phyloP scores from a whole-genome alignment of 495 filamentous ascomycete genomes.

The Acidiella bohemica region DNA sequence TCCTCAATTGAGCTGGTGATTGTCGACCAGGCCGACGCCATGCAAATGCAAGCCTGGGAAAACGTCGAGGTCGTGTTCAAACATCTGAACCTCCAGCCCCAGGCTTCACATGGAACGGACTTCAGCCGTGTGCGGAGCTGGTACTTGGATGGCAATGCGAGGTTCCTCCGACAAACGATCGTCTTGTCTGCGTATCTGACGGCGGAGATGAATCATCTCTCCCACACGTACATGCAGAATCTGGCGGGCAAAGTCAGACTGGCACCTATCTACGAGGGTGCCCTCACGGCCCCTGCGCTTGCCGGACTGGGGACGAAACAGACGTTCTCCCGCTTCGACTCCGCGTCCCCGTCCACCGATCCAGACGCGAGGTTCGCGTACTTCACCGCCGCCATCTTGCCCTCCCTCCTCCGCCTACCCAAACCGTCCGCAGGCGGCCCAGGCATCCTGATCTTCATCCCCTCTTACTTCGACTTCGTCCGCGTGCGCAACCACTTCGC shows the following conservation, averaged over 20 bases:
- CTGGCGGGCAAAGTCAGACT: constrained; percentile 61
- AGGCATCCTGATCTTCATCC: constrained; percentile 74
- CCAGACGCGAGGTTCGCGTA: constrained; percentile 86
- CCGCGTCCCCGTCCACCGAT: constrained; percentile 50
- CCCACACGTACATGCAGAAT: constrained; percentile 64
- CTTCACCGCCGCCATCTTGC: constrained; percentile 69
- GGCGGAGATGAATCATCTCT: constrained; percentile 72
- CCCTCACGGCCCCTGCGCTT: constrained; percentile 43
- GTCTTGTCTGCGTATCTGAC: constrained; percentile 70
- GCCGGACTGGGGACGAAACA: constrained; percentile 57
- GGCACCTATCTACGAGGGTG: constrained; percentile 42
- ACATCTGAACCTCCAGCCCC: constrained; percentile 82
- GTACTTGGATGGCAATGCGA: constrained; percentile 80
- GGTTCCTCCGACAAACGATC: constrained; percentile 70
- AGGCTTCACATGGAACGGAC: constrained; percentile 83
- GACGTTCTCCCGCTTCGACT: constrained; percentile 82
- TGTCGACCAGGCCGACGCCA: constrained; percentile 81
- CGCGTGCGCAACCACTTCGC: constrained; percentile 83
- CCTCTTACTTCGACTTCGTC: constrained; percentile 86
- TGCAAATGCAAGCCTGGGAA: constrained; percentile 98
- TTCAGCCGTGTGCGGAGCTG: constrained; percentile 80
- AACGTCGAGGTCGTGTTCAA: constrained; percentile 81
- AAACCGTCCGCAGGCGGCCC: constrained; percentile 32
- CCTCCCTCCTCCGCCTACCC: constrained; percentile 48
- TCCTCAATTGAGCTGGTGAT: constrained; percentile 83